Evolutionary conservation across 1,284 basidiomycete species (phyloP), one percentile per base, ranked within the genome.

Genomic region (Schizophyllum commune): DNA sequence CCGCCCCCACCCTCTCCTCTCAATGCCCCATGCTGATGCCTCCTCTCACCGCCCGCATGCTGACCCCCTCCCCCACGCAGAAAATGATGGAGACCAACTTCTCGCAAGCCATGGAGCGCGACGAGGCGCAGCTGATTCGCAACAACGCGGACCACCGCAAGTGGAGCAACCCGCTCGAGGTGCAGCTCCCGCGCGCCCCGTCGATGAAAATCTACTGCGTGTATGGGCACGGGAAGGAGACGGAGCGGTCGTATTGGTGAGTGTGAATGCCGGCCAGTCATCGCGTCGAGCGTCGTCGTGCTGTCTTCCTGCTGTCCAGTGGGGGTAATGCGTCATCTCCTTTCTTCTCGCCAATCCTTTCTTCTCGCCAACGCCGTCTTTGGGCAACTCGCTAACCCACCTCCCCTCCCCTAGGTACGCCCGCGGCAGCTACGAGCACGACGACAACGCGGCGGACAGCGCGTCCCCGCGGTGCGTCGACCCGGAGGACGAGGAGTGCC

Each of bases 141-240:
- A 96, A 95, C 70, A 81, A 87, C 66, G 66, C 78, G 52, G 88
- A 94, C 74, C 86, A 83, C 67, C 82, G 75, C 7, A 92, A 95
- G 75, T 99, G 96, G 96, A 82, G 88, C n/a, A 99, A 99, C 73
- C 96, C 96, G 8, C 80, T 98, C 5, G 96, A 99, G 75, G 82
- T 91, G 7, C 20, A 84, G 53, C 64, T 94, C n/a, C 96, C 96
- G 0, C 77, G 88, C 58, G 96, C 96, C 0, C 96, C 96, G 0
- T 91, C 88, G 0, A 92, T 98, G 88, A 95, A 91, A 72, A 87
- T 98, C 21, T 93, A 89, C 74, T 98, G 96, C 68, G 82, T 96
- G 8, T 98, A 99, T 73, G 97, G 96, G 0, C 89, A 94, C 66
- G 97, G 97, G 20, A 98, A 98, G 72, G 91, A 62, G 17, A 13